These are phyloP conservation scores for Acanthamoeba triangularis DNA, from an alignment of 208 protist genomes.

Conservation along the genomic window DNA sequence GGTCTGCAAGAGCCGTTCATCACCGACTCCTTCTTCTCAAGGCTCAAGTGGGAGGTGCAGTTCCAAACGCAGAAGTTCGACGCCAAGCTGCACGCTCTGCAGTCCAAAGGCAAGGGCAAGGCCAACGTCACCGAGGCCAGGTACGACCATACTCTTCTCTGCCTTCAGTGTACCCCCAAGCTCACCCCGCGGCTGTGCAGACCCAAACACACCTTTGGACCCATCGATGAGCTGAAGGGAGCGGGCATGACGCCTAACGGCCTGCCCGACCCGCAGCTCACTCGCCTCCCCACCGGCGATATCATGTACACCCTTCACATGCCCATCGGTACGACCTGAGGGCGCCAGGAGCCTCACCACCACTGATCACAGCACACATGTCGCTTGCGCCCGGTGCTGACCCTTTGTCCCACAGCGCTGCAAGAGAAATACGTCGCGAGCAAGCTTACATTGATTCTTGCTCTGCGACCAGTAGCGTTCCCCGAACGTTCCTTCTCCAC, in stretches of 20 bases:
- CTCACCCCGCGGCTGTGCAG: not conserved
- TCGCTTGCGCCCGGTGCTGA: not conserved
- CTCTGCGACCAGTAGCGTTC: slow-evolving; percentile 28
- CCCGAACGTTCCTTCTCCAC: slow-evolving; percentile 42
- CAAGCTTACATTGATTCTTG: slow-evolving; percentile 35
- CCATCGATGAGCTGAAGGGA: slow-evolving; percentile 42
- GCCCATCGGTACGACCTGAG: not conserved
- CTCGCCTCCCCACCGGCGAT: slow-evolving; percentile 45
- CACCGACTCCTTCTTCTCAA: slow-evolving; percentile 44
- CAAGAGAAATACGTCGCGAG: slow-evolving; percentile 51
- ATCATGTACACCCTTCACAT: slow-evolving; percentile 54
- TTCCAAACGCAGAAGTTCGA: slow-evolving; percentile 69
- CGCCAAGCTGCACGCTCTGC: slow-evolving; percentile 61
- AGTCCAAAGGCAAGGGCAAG: slow-evolving; percentile 61
- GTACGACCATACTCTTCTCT: not conserved
- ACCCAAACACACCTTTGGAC: slow-evolving; percentile 46
- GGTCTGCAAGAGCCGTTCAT: not conserved
- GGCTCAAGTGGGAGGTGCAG: slow-evolving; percentile 59
- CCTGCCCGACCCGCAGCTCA: slow-evolving; percentile 46
- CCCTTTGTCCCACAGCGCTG: not conserved
- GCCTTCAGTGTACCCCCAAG: not conserved
- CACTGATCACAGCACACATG: not conserved
- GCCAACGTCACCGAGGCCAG: slow-evolving; percentile 50
- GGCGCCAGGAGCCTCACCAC: not conserved
- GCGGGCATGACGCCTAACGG: slow-evolving; percentile 27